A percentile compares a stretch with the other conserved stretches of the same genome.
Evolutionary conservation across 2,329 filamentous ascomycete species (phyloP).

Genomic region (Botrytis pseudocinerea): DNA sequence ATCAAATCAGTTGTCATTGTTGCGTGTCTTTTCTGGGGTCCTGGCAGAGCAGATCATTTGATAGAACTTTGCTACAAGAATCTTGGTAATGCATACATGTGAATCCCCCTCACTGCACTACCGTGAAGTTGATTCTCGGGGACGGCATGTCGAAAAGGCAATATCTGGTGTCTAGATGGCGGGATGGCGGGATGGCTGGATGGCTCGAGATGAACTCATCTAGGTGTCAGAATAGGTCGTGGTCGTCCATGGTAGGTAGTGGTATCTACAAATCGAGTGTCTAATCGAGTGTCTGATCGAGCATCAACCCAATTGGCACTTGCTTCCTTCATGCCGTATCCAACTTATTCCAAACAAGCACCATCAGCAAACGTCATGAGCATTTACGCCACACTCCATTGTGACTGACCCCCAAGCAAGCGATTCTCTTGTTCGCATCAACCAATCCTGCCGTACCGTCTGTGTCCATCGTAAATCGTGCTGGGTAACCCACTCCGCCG

Average conservation of each 20-base stretch:
- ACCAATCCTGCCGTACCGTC: background rate
- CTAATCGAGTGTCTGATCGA: background rate
- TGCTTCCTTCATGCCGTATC: background rate
- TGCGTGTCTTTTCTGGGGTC: background rate
- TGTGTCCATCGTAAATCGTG: background rate
- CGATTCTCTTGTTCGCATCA: background rate
- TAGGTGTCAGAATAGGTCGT: background rate
- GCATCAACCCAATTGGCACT: too few relatives aligned
- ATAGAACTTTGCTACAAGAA: background rate
- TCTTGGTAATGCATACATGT: background rate
- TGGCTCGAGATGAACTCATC: too few relatives aligned
- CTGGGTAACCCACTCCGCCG: background rate
- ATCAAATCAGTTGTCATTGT: background rate
- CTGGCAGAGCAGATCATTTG: background rate
- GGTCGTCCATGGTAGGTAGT: background rate
- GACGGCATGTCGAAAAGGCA: background rate
- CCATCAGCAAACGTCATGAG: background rate
- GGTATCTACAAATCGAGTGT: too few relatives aligned
- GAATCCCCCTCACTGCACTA: background rate
- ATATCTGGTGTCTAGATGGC: too few relatives aligned
- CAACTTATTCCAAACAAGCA: background rate
- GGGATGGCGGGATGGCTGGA: background rate
- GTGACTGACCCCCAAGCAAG: slow-evolving; percentile 8
- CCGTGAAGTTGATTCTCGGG: background rate
- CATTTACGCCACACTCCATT: slow-evolving; percentile 4